Base-by-base conservation (phyloP, 2,329 filamentous ascomycete species). In the Exophiala sp. region DNA sequence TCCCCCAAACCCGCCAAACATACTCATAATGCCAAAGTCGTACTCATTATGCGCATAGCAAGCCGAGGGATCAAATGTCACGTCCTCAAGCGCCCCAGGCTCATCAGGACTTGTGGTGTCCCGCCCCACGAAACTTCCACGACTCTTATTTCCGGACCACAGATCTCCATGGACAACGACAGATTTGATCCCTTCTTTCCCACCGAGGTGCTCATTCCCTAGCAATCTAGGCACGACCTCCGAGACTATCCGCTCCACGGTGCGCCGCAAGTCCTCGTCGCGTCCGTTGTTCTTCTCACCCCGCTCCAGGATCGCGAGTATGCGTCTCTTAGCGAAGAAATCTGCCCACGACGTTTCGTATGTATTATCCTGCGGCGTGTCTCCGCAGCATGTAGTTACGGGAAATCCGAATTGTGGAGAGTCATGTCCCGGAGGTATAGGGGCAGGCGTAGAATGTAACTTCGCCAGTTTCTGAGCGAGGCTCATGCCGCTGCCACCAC, bases 21-120 rank as follows among this genome's bases (percentile, higher is more conserved):
- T 95, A 47, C 81, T 82, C 91, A 96, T 96, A 62, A 95, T 96
- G 0, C 92, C 92, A 48, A 95, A 74, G 62, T 96, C 92, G 69
- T 86, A 96, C 74, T 97, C 92, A 1, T 80, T 87, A 68, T 96
- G 91, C 1, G 86, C 89, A 66, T 95, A 96, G 59, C 87, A 88
- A 39, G 84, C 81, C 2, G 86, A 87, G 0, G 91, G 84, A 66
- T 96, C 92, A 66, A 85, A 96, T 1, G 95, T 82, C 1, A 96
- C 83, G 60, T 91, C 86, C 61, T 91, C 88, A 0, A 77, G 72
- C 1, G 75, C 78, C 0, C 78, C 76, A 36, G 71, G 58, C 6
- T 61, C 71, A 24, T 66, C 72, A 32, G 67, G 21, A 5, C 40
- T 24, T 2, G 44, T 29, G n/a, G 47, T 39, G 21, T 47, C 53